Percentiles rank a stretch among this genome's conserved stretches.
Evolutionary conservation across 331 rosid species (phyloP).

Genomic region (Acacia concinna): DNA sequence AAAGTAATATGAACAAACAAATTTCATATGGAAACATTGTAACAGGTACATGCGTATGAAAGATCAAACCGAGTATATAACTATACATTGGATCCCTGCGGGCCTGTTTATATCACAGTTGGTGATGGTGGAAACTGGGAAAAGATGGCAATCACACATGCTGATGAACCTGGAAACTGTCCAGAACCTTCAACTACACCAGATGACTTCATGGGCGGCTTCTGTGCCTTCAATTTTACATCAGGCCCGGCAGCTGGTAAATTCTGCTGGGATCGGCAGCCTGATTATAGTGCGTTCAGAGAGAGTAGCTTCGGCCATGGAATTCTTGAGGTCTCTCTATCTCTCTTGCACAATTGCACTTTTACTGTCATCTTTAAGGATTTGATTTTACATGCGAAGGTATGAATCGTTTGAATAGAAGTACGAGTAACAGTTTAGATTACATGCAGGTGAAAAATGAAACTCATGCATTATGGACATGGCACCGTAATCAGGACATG

Average conservation of each 20-base stretch:
- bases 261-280: constrained; percentile 94
- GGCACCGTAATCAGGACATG: constrained; percentile 84
- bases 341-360: not conserved
- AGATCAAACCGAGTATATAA: constrained; percentile 87
- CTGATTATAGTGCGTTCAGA: constrained; percentile 84
- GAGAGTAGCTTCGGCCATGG: constrained; percentile 99
- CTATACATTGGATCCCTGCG: constrained; percentile 88
- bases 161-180: constrained; percentile 91
- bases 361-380: not conserved
- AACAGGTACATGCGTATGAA: constrained; percentile 93
- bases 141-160: constrained; percentile 77
- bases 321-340: constrained; percentile 75
- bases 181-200: constrained; percentile 75
- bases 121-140: constrained; percentile 94
- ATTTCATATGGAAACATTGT: constrained; percentile 22
- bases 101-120: constrained; percentile 66
- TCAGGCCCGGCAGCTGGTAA: constrained; percentile 88
- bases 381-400: not conserved
- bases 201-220: constrained; percentile 55
- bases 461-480: constrained; percentile 87
- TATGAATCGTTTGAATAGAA: constrained; percentile 5
- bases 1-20: not conserved
- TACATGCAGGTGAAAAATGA: constrained; percentile 75
- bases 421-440: not conserved
- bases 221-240: constrained; percentile 83